phyloP scores from a whole-genome alignment of 305 asterid species.

The Euphrasia arctica region DNA sequence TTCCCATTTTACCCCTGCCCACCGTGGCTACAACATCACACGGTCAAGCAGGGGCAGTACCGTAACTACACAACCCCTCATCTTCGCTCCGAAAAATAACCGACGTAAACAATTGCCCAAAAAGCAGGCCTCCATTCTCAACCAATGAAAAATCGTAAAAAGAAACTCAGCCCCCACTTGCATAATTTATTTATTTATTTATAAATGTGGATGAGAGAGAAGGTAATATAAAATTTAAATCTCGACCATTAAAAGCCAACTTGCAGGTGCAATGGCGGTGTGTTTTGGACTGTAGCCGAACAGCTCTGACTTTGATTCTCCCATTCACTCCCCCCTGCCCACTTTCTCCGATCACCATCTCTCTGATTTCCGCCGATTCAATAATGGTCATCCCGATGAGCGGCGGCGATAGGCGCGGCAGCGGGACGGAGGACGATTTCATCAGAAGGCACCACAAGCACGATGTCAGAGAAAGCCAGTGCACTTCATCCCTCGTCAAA shows the following conservation, averaged over 20 bases:
- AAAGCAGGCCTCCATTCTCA: no score
- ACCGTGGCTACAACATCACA: no score
- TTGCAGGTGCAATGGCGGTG: constrained; percentile 61
- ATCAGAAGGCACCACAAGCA: constrained; percentile 74
- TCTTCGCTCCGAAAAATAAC: no score
- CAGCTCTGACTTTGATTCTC: constrained; percentile 19
- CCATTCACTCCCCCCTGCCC: background rate
- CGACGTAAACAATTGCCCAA: no score
- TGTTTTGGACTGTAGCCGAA: constrained; percentile 47
- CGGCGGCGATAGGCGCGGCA: constrained; percentile 45
- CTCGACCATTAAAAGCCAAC: constrained; percentile 42
- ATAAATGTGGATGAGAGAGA: background rate
- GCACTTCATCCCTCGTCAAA: constrained; percentile 73
- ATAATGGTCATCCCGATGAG: constrained; percentile 45
- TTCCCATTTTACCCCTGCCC: no score
- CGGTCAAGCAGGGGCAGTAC: no score
- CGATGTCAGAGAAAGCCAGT: constrained; percentile 66
- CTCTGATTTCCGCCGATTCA: constrained; percentile 9
- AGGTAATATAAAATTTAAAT: no score
- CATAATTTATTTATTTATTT: no score
- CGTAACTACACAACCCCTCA: no score
- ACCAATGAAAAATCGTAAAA: no score
- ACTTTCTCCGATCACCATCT: background rate
- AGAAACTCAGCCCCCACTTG: no score
- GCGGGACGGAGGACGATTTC: constrained; percentile 52